Evolutionary conservation across 2,329 filamentous ascomycete species (phyloP), one percentile per base, ranked within the genome.

Genomic region (Botryosphaeria dothidea): DNA sequence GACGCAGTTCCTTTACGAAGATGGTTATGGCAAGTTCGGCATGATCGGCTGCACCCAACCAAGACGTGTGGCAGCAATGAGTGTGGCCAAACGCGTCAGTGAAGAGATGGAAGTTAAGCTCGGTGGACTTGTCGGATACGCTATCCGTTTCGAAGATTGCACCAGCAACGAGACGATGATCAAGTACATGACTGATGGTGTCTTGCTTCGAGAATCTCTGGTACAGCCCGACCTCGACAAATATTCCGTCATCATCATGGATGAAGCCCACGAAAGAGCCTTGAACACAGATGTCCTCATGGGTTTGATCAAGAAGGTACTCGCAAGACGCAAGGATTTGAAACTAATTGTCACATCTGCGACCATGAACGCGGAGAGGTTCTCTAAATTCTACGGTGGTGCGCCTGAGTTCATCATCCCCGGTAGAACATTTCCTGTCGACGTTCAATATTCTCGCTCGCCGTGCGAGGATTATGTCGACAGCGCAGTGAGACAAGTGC

Each of bases 141-240:
- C 95, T 0, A 99, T 99, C 75, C 93, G 95, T 62, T 99, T 99
- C 72, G 95, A 99, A 75, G 96, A 99, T 76, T 97, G 93, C 77
- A 99, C 95, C 1, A 97, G 92, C 81, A 92, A 93, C 70, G 91
- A 98, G 65, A 99, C 95, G 0, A 84, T 90, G 66, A 98, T 99
- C 81, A 99, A 99, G 79, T 99, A 99, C 78, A 97, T 99, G 93
- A 99, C 95, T 0, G 96, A 99, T 73, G 95, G 95, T 81, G 92
- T 99, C 23, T 82, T 99, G 49, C 85, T 99, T 34, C 87, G 95
- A 80, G 96, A 99, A 74, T 97, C 93, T 5, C 84, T 99, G 11
- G 93, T 93, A 66, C 94, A 98, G 77, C 88, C 90, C 6, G 94
- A 99, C 75, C 83, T 99, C 51, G 95, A 98, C 77, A 92, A 92